Evolutionary conservation across 1,284 basidiomycete species (phyloP).

Genomic region (Microbotryum scabiosae): DNA sequence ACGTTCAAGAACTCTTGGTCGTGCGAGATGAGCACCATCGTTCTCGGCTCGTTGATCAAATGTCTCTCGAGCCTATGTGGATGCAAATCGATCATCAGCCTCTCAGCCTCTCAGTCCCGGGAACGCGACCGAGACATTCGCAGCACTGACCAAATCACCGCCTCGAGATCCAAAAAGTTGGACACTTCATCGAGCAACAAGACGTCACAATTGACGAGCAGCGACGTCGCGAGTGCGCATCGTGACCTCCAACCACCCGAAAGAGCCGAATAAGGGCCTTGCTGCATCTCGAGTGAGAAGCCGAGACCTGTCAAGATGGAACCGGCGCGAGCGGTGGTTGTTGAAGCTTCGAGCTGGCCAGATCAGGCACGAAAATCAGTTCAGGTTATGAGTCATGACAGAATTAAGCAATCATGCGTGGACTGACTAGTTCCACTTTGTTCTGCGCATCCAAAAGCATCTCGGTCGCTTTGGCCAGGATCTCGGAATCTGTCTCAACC

Average conservation of each 20-base stretch:
- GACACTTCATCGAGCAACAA: constrained; percentile 45
- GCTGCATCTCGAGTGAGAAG: constrained; percentile 50
- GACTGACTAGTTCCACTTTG: constrained; percentile 43
- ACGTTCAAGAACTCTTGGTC: constrained; percentile 60
- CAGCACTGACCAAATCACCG: constrained; percentile 1
- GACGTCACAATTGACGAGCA: constrained; percentile 44
- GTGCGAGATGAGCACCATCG: constrained; percentile 58
- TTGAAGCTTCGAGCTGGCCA: constrained; percentile 42
- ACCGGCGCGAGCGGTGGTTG: constrained; percentile 52
- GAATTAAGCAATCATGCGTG: background rate
- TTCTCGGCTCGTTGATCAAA: constrained; percentile 44
- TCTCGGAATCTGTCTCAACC: background rate
- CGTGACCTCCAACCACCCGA: constrained; percentile 65
- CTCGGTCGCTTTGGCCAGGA: constrained; percentile 32
- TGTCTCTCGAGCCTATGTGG: constrained; percentile 47
- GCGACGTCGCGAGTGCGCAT: constrained; percentile 45
- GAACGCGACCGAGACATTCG: constrained; percentile 31
- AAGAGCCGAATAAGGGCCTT: constrained; percentile 47
- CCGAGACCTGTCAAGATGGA: constrained; percentile 58
- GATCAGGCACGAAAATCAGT: constrained; percentile 9
- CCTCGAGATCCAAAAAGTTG: constrained; percentile 41
- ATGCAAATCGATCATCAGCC: constrained; percentile 1
- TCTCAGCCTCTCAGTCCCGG: constrained; percentile 35
- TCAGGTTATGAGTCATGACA: background rate
- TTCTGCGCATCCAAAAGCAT: constrained; percentile 43